Conservation (phyloP, 345 rosid species). For the Lagerstroemia speciosa region DNA sequence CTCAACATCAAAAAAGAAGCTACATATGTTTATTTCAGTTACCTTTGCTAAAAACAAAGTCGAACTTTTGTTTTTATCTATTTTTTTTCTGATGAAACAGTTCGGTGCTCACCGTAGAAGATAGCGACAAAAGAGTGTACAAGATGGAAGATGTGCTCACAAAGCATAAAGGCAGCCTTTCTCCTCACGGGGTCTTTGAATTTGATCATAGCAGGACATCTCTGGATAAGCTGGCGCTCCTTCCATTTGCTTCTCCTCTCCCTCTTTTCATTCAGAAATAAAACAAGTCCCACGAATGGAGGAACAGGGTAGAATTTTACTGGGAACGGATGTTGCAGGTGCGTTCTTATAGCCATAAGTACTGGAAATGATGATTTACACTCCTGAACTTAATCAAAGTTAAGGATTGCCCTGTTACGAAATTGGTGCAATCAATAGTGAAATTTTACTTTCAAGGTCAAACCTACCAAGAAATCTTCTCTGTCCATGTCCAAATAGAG, state of each 20-base stretch:
- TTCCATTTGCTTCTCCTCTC: slow-evolving; percentile 18
- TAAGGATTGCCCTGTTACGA: not conserved
- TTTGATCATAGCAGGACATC: slow-evolving; percentile 26
- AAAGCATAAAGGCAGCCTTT: slow-evolving; percentile 40
- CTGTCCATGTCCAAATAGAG: not conserved
- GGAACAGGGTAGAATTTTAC: not conserved
- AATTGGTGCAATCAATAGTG: not conserved
- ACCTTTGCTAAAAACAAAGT: no score
- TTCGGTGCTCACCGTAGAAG: no score
- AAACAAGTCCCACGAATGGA: no score
- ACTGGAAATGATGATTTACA: not conserved
- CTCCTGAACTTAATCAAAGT: not conserved
- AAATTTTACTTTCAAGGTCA: not conserved
- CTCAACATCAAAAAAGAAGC: no score
- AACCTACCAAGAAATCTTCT: not conserved
- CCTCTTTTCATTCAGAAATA: not conserved
- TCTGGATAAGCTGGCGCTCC: slow-evolving; percentile 18
- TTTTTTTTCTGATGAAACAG: no score
- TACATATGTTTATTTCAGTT: no score
- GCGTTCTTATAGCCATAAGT: not conserved
- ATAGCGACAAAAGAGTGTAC: no score
- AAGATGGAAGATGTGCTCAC: slow-evolving; percentile 17
- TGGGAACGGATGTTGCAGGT: not conserved
- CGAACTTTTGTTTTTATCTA: no score
- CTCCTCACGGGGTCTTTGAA: slow-evolving; percentile 31